These are phyloP conservation scores for Nannochloropsis gaditana DNA, from an alignment of 108 stramenopile species.

Conservation along the genomic window DNA sequence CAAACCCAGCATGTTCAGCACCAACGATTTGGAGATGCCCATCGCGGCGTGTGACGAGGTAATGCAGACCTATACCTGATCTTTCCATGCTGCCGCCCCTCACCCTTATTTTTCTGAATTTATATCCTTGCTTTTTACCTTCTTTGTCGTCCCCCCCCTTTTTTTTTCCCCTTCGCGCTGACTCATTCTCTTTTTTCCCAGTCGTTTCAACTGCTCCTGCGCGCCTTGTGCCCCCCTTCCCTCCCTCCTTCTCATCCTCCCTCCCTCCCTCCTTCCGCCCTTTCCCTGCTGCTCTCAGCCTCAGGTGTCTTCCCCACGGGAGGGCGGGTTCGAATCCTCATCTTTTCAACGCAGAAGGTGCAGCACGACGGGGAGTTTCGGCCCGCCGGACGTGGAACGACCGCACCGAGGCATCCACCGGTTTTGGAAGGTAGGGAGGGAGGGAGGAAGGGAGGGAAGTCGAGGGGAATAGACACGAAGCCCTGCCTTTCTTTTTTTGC, in stretches of 20 bases:
- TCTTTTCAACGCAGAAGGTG: background rate
- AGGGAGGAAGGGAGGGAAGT: background rate
- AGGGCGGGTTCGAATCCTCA: background rate
- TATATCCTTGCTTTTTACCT: background rate
- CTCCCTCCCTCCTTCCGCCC: background rate
- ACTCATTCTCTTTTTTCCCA: background rate
- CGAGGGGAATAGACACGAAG: background rate
- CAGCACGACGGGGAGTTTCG: background rate
- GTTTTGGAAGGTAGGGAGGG: constrained; percentile 4
- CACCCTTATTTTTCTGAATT: background rate
- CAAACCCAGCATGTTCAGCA: background rate
- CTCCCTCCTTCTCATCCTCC: background rate
- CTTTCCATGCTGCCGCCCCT: background rate
- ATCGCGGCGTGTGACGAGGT: background rate
- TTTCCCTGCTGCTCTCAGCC: no score
- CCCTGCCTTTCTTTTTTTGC: background rate
- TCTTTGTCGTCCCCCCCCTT: background rate
- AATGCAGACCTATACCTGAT: background rate
- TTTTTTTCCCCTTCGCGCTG: background rate
- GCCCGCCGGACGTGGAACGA: background rate
- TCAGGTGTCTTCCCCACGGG: background rate
- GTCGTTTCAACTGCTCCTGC: no score
- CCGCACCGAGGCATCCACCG: background rate
- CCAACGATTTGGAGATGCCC: background rate
- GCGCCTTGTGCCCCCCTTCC: background rate